These are phyloP conservation scores for Craspedostauros australis DNA, from an alignment of 108 stramenopile species.

Conservation along the genomic window DNA sequence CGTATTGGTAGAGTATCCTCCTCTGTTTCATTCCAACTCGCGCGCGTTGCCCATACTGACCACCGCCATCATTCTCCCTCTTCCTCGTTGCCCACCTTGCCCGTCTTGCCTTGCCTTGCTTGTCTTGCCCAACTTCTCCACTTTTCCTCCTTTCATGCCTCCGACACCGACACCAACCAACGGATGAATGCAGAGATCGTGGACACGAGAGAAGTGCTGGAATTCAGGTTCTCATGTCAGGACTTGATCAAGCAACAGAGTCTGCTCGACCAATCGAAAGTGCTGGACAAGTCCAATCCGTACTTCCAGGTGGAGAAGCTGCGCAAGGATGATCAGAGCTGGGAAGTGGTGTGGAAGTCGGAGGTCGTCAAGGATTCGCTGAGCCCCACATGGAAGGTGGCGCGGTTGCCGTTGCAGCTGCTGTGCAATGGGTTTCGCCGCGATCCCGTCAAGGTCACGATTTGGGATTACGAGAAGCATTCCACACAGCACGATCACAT, in stretches of 20 bases:
- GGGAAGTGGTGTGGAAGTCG: constrained; percentile 54
- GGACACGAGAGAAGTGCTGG: constrained; percentile 35
- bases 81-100: background rate
- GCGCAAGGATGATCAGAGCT: constrained; percentile 50
- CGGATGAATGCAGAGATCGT: constrained; percentile 30
- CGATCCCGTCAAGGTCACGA: constrained; percentile 50
- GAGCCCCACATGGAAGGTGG: constrained; percentile 43
- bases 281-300: constrained; percentile 33
- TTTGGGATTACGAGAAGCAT: constrained; percentile 50
- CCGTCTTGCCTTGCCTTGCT: no score
- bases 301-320: constrained; percentile 45
- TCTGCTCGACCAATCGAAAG: constrained; percentile 30
- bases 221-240: constrained; percentile 43
- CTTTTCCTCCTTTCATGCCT: background rate
- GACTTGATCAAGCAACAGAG: constrained; percentile 30
- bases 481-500: constrained; percentile 29
- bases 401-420: constrained; percentile 42
- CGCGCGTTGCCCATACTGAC: no score
- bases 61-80: no score
- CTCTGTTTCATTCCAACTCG: constrained; percentile 1
- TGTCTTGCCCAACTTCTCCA: no score
- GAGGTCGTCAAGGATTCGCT: constrained; percentile 38
- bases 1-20: no score
- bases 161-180: background rate
- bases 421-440: constrained; percentile 46